phyloP scores from a whole-genome alignment of 1,284 basidiomycete species.

The Cystobasidium slooffiae region DNA sequence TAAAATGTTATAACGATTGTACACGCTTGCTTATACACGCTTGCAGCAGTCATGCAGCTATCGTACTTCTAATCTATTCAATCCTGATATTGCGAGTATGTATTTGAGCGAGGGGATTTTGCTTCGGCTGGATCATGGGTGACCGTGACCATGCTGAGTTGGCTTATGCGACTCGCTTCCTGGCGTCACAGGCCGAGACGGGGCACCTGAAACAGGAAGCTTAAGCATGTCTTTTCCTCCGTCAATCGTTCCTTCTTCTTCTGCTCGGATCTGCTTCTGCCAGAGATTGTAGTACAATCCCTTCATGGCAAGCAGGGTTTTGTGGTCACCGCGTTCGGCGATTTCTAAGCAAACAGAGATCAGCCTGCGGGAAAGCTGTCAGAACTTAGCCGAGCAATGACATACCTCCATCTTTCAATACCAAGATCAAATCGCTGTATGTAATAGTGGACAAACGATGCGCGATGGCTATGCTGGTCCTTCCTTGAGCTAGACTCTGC shows the following conservation, averaged over 20 bases:
- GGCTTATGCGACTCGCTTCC: background rate
- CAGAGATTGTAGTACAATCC: constrained; percentile 53
- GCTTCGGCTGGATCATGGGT: background rate
- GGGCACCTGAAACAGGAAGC: background rate
- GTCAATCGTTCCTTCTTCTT: constrained; percentile 25
- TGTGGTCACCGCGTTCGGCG: constrained; percentile 68
- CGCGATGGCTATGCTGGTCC: constrained; percentile 77
- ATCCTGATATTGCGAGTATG: background rate
- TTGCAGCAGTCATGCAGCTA: too few relatives aligned
- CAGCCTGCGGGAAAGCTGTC: too few relatives aligned
- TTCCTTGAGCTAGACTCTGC: constrained; percentile 70
- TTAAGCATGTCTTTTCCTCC: constrained; percentile 13
- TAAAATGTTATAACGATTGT: too few relatives aligned
- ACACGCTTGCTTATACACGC: too few relatives aligned
- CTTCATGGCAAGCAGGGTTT: constrained; percentile 45
- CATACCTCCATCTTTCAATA: constrained; percentile 68
- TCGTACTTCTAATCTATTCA: too few relatives aligned
- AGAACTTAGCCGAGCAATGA: background rate
- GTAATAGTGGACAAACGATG: constrained; percentile 76
- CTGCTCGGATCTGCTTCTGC: constrained; percentile 50
- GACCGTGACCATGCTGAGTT: constrained; percentile 17
- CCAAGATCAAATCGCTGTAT: constrained; percentile 75
- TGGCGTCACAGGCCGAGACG: background rate
- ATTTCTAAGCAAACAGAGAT: constrained; percentile 58
- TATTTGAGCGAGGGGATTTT: too few relatives aligned